These are phyloP conservation scores for Xylaria curta DNA, from an alignment of 495 filamentous ascomycete species.

Conservation along the genomic window DNA sequence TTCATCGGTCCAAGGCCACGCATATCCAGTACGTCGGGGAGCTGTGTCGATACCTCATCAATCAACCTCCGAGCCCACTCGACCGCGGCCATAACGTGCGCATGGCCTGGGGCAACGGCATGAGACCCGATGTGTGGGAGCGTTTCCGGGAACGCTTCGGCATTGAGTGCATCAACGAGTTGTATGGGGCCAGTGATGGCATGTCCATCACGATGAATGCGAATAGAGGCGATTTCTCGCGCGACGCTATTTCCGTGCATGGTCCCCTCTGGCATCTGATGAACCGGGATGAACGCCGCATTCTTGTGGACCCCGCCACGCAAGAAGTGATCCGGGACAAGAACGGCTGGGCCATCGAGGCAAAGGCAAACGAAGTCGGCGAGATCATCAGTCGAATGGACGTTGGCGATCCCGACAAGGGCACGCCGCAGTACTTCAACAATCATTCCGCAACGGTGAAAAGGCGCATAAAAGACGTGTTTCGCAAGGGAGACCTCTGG, in stretches of 20 bases:
- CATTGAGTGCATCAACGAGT: slow-evolving; percentile 62
- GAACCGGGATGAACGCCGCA: slow-evolving; percentile 64
- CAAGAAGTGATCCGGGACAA: slow-evolving; percentile 67
- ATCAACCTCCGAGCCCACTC: slow-evolving; percentile 64
- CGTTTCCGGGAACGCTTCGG: slow-evolving; percentile 68
- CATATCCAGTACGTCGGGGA: slow-evolving; percentile 82
- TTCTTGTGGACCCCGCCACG: slow-evolving; percentile 69
- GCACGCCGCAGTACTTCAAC: slow-evolving; percentile 71
- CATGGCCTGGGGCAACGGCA: slow-evolving; percentile 75
- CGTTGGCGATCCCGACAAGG: slow-evolving; percentile 38
- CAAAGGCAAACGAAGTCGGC: slow-evolving; percentile 66
- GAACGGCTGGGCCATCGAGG: slow-evolving; percentile 67
- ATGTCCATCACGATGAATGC: slow-evolving; percentile 60
- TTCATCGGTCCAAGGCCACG: slow-evolving; percentile 70
- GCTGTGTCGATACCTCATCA: slow-evolving; percentile 76
- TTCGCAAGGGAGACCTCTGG: slow-evolving; percentile 74
- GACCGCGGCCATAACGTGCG: slow-evolving; percentile 70
- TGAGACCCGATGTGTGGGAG: slow-evolving; percentile 78
- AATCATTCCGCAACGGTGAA: slow-evolving; percentile 68
- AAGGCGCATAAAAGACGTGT: slow-evolving; percentile 72
- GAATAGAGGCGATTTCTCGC: slow-evolving; percentile 62
- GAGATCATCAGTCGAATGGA: slow-evolving; percentile 75
- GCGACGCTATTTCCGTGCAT: slow-evolving; percentile 70
- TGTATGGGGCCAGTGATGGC: slow-evolving; percentile 70
- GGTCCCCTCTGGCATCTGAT: slow-evolving; percentile 61